phyloP scores from a whole-genome alignment of 495 filamentous ascomycete species.

The Penicillium robsamsonii region DNA sequence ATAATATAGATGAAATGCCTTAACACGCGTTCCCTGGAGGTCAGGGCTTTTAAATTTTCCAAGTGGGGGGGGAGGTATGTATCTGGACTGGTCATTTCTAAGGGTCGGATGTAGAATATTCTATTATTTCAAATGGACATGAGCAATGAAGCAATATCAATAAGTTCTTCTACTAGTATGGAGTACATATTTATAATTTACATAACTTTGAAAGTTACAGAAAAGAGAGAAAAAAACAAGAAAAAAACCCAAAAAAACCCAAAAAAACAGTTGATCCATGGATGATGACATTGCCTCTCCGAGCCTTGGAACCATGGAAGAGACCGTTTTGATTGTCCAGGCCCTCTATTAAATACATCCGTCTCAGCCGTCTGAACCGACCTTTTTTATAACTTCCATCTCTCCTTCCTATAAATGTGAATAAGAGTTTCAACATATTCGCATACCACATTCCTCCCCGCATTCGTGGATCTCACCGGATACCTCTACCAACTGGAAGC shows the following conservation, averaged over 20 bases:
- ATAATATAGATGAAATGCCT: background rate
- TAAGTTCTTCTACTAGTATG: background rate
- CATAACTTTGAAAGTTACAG: background rate
- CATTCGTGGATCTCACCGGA: conserved; percentile 24
- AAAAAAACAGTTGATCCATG: background rate
- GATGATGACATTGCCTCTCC: background rate
- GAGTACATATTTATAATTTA: background rate
- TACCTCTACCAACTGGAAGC: conserved; percentile 11
- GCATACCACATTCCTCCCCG: conserved; percentile 23
- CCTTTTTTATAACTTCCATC: background rate
- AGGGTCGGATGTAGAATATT: background rate
- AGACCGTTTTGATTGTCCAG: background rate
- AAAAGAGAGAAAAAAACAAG: background rate
- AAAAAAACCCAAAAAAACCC: background rate
- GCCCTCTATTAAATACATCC: background rate
- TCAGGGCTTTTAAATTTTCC: background rate
- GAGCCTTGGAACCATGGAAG: conserved; percentile 1
- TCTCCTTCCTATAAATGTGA: background rate
- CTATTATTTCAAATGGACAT: background rate
- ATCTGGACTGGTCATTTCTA: conserved; percentile 6
- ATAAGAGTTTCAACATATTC: background rate
- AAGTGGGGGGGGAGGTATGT: conserved; percentile 25
- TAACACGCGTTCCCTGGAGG: background rate
- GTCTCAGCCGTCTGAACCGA: background rate
- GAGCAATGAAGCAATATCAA: background rate